Conservation (phyloP, 2,329 filamentous ascomycete species). For the Scopulariopsis brevicaulis region DNA sequence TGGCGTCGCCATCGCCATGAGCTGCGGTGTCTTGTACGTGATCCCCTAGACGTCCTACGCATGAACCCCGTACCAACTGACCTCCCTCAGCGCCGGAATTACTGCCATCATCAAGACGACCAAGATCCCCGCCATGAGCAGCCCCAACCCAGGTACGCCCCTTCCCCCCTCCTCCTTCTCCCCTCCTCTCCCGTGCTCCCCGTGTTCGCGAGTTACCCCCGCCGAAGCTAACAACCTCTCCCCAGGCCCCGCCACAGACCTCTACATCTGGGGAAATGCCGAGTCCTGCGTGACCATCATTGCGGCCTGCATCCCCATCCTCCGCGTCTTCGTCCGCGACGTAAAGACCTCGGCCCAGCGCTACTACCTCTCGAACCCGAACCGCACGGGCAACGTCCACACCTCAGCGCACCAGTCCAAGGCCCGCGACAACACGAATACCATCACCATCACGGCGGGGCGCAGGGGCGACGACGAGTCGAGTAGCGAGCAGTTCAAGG, state of each 20-base stretch:
- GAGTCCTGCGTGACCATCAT: slow-evolving; percentile 11
- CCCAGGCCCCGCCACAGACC: slow-evolving; percentile 7
- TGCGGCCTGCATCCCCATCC: slow-evolving; percentile 12
- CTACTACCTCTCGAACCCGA: slow-evolving; percentile 7
- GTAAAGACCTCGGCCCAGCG: slow-evolving; percentile 7
- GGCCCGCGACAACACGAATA: slow-evolving; percentile 2
- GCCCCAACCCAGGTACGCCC: neutral
- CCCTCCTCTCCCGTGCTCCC: neutral
- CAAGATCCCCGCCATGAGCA: slow-evolving; percentile 11
- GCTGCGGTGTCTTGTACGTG: slow-evolving; percentile 27
- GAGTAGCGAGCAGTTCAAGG: neutral
- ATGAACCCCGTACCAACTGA: neutral
- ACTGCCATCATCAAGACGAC: slow-evolving; percentile 19
- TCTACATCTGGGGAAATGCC: slow-evolving; percentile 11
- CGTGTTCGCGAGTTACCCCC: too few species aligned
- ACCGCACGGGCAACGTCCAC: neutral
- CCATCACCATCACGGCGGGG: slow-evolving; percentile 2
- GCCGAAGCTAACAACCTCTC: too few species aligned
- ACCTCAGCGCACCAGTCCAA: neutral
- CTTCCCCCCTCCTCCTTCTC: too few species aligned
- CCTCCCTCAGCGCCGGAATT: slow-evolving; percentile 15
- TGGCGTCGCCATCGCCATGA: slow-evolving; percentile 28
- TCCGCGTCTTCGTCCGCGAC: slow-evolving; percentile 10
- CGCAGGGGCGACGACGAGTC: neutral
- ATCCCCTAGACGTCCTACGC: neutral